Evolutionary conservation across 805 yeast genomes (phyloP).

Genomic region (Wickerhamiella sergipiensis): DNA sequence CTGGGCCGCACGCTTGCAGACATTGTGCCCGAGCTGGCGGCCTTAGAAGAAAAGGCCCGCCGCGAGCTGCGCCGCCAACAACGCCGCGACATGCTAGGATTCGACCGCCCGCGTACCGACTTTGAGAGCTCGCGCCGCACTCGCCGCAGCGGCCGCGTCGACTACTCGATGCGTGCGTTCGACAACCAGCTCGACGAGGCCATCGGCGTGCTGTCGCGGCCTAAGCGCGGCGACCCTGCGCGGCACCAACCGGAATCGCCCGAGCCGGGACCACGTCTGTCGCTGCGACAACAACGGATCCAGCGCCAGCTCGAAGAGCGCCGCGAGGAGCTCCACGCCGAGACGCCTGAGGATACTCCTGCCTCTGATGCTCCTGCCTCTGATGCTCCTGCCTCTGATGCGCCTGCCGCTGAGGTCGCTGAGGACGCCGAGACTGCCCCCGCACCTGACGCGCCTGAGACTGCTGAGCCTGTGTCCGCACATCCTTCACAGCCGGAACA

Average conservation of each 20-base stretch:
- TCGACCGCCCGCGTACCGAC: slow-evolving; percentile 12
- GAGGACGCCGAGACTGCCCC: not conserved
- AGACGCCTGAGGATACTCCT: too few species aligned
- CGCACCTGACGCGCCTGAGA: too few species aligned
- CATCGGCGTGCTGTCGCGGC: not conserved
- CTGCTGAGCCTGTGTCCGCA: too few species aligned
- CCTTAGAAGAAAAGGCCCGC: slow-evolving; percentile 7
- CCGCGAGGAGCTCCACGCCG: not conserved
- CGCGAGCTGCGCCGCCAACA: slow-evolving; percentile 13
- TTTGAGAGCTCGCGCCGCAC: slow-evolving; percentile 14
- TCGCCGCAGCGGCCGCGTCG: slow-evolving; percentile 20
- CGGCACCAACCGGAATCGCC: not conserved
- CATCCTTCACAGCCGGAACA: not conserved
- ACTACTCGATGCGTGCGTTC: slow-evolving; percentile 5
- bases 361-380: too few species aligned
- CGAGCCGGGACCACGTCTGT: not conserved
- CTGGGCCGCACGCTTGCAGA: slow-evolving; percentile 14
- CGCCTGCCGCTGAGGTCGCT: too few species aligned
- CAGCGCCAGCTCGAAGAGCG: not conserved
- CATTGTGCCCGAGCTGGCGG: slow-evolving; percentile 13
- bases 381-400: too few species aligned
- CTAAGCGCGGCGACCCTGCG: not conserved
- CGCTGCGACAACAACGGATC: not conserved
- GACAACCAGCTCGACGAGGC: slow-evolving; percentile 6
- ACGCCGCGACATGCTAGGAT: slow-evolving; percentile 5